Base-by-base conservation (phyloP, 148 eudicot genomes). In the Limonium bicolor region DNA sequence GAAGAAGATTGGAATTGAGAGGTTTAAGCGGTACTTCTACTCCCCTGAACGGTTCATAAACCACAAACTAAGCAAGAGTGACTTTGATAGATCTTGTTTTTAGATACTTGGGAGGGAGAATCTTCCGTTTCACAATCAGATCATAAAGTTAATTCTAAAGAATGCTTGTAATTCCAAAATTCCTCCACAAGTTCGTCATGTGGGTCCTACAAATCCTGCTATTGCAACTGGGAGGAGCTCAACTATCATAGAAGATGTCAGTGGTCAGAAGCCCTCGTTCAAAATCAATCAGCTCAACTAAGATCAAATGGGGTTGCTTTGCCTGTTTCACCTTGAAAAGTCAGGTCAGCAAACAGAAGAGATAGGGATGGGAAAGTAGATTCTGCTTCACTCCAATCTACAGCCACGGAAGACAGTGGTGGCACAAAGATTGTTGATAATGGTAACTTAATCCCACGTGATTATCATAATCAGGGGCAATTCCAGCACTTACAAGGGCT, bases 81-180 rank as follows among this genome's bases (percentile, higher is more conserved):
- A 76, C 37, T 76, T 71, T 43, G 69, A 72, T 35, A 71, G 54
- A 57, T 53, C 59, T 20, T 76, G 83, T 56, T 31, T 48, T 50
- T 66, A 69, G 44, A n/a, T 66, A 29, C 56, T 76, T 37, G 78
- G 83, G 51, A 65, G 69, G 60, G 83, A 76, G 50, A 69, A 72
- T 50, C 49, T 76, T 24, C 60, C 57, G 18, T 36, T 76, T 50
- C 83, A 76, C 65, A 76, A 77, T 60, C 70, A 66, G 56, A 60
- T 77, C 27, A 66, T 77, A 56, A 53, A 56, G 65, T 65, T 67
- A 7, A 72, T 72, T 51, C 28, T 76, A 55, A 71, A 51, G 58
- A 76, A 76, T 61, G 72, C 67, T 18, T 71, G 64, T 44, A 56
- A 45, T 42, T 69, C 62, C 40, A 65, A 59, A 48, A 46, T 23